Percentiles rank a stretch among this genome's conserved stretches.
Evolutionary conservation across 2,329 filamentous ascomycete species (phyloP).

Genomic region (Paramyrothecium sp.): DNA sequence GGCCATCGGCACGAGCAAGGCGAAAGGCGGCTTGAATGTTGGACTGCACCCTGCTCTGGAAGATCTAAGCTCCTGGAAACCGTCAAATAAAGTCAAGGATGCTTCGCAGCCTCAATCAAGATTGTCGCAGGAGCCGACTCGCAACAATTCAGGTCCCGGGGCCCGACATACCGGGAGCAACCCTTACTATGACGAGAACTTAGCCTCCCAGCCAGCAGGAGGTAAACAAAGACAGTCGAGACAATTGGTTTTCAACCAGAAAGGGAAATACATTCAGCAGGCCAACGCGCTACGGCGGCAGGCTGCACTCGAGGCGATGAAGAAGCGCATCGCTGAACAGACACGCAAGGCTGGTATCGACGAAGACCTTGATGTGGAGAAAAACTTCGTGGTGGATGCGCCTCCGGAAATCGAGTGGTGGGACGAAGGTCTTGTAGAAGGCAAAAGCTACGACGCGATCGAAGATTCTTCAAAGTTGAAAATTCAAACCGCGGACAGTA

Average conservation of each 20-base stretch:
- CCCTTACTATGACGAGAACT: conserved; percentile 77
- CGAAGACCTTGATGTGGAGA: conserved; percentile 85
- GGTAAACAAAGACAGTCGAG: conserved; percentile 67
- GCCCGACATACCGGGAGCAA: conserved; percentile 42
- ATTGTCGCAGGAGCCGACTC: conserved; percentile 18
- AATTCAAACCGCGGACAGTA: conserved; percentile 74
- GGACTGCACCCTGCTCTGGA: conserved; percentile 76
- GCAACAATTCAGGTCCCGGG: conserved; percentile 2
- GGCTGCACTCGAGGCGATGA: conserved; percentile 88
- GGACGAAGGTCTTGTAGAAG: conserved; percentile 84
- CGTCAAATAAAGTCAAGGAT: conserved; percentile 35
- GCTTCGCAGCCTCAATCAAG: conserved; percentile 13
- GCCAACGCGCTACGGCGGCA: conserved; percentile 86
- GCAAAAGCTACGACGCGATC: conserved; percentile 70
- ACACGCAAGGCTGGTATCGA: conserved; percentile 91
- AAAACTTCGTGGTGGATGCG: conserved; percentile 78
- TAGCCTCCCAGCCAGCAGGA: conserved; percentile 56
- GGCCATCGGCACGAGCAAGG: conserved; percentile 61
- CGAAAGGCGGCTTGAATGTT: conserved; percentile 69
- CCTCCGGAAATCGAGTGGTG: conserved; percentile 96
- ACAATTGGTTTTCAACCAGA: conserved; percentile 85
- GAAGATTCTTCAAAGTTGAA: conserved; percentile 66
- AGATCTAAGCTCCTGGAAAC: conserved; percentile 48
- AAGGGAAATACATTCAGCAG: conserved; percentile 96
- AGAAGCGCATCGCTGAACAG: conserved; percentile 84